phyloP scores from a whole-genome alignment of 306 rosid genomes.

The Styphnolobium japonicum region DNA sequence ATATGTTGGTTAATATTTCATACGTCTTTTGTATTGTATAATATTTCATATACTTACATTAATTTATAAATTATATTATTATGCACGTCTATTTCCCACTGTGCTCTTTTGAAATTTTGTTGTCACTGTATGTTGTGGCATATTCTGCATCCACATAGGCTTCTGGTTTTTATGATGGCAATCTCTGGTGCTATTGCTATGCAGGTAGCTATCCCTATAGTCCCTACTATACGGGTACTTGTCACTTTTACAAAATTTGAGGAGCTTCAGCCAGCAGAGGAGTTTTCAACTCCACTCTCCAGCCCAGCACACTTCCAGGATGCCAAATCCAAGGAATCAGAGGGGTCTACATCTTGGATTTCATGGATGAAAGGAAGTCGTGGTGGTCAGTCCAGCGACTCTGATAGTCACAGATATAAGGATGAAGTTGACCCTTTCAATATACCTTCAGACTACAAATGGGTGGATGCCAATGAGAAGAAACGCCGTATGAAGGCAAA shows the following conservation, averaged over 20 bases:
- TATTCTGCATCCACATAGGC: conserved; percentile 8
- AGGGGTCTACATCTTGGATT: conserved; percentile 88
- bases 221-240: conserved; percentile 89
- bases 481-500: conserved; percentile 92
- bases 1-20: background rate
- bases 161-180: background rate
- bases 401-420: conserved; percentile 78
- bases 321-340: conserved; percentile 85
- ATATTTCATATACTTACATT: background rate
- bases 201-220: conserved; percentile 96
- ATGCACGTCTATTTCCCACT: background rate
- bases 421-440: conserved; percentile 87
- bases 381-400: conserved; percentile 65
- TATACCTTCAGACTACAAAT: conserved; percentile 88
- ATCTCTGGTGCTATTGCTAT: conserved; percentile 16
- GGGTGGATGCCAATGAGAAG: conserved; percentile 97
- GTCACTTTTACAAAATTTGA: conserved; percentile 93
- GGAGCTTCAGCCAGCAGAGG: conserved; percentile 94
- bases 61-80: background rate
- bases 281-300: conserved; percentile 93
- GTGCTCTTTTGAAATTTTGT: background rate
- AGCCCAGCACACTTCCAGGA: conserved; percentile 97
- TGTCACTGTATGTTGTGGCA: background rate
- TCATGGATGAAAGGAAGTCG: conserved; percentile 95
- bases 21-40: background rate